These are phyloP conservation scores for Taiwanofungus camphoratus DNA, from an alignment of 1,284 basidiomycete species.

Conservation along the genomic window DNA sequence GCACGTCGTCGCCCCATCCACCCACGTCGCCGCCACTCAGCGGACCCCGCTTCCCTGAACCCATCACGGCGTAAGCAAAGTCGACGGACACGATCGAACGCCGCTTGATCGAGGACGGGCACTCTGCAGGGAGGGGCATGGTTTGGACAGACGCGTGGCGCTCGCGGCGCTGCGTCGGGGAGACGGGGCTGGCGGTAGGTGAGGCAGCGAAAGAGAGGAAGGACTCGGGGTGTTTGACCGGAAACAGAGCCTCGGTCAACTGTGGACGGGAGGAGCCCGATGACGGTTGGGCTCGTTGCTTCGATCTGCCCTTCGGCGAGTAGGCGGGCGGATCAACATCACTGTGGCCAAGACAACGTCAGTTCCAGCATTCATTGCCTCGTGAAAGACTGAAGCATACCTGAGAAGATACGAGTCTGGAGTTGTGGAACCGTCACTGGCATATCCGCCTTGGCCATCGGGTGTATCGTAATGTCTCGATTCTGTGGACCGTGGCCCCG, in stretches of 20 bases:
- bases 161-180: not conserved
- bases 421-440: not conserved
- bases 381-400: not conserved
- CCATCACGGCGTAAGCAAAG: not conserved
- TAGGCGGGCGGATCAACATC: not conserved
- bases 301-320: not conserved
- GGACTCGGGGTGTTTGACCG: conserved; percentile 27
- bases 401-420: not conserved
- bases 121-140: conserved; percentile 6
- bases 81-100: conserved; percentile 9
- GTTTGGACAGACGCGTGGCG: conserved; percentile 8
- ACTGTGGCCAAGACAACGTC: not conserved
- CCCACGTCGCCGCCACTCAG: not conserved
- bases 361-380: not conserved
- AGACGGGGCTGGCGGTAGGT: conserved; percentile 24
- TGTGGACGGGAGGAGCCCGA: conserved; percentile 4
- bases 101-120: conserved; percentile 1
- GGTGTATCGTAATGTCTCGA: not conserved
- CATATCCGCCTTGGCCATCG: not conserved
- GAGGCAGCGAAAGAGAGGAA: conserved; percentile 38
- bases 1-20: conserved; percentile 5
- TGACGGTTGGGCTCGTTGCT: not conserved
- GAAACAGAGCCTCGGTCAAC: conserved; percentile 4
- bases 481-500: not conserved
- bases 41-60: not conserved